Conservation (phyloP, 768 basidiomycete genomes). For the Dioszegia aurantiaca region DNA sequence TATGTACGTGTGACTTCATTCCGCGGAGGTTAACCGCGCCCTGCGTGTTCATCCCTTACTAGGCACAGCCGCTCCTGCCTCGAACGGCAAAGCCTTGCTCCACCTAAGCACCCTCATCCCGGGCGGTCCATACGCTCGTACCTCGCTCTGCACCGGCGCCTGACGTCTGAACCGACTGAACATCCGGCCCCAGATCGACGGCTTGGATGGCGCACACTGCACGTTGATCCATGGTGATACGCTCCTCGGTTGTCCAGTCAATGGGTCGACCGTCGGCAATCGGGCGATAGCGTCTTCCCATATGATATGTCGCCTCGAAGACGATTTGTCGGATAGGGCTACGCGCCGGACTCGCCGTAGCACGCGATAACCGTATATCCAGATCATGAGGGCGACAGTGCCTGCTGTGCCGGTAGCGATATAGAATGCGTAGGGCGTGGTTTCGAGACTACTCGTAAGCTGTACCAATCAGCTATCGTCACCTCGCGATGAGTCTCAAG, state of each 20-base stretch:
- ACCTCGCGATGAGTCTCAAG: not conserved
- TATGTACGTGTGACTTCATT: no score
- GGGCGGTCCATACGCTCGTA: no score
- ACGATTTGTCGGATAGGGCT: slow-evolving; percentile 38
- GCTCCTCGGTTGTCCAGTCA: slow-evolving; percentile 8
- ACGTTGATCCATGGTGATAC: slow-evolving; percentile 2
- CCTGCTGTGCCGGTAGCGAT: slow-evolving; percentile 63
- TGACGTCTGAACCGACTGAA: not conserved
- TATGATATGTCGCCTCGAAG: slow-evolving; percentile 1
- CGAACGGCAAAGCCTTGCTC: no score
- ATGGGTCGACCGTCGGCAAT: slow-evolving; percentile 7
- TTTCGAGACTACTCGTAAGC: slow-evolving; percentile 74
- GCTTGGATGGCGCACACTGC: not conserved
- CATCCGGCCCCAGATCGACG: slow-evolving; percentile 7
- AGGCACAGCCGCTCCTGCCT: not conserved
- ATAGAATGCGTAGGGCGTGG: slow-evolving; percentile 70
- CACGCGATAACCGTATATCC: slow-evolving; percentile 67
- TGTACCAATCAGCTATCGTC: slow-evolving; percentile 35
- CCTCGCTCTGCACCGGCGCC: no score
- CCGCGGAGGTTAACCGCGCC: no score
- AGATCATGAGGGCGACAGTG: slow-evolving; percentile 62
- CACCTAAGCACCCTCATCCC: no score
- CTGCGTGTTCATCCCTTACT: not conserved
- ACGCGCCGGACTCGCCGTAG: slow-evolving; percentile 50
- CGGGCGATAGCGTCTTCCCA: slow-evolving; percentile 9